These are phyloP conservation scores for Pyrenula aspistea DNA, from an alignment of 495 filamentous ascomycete genomes.

Conservation along the genomic window DNA sequence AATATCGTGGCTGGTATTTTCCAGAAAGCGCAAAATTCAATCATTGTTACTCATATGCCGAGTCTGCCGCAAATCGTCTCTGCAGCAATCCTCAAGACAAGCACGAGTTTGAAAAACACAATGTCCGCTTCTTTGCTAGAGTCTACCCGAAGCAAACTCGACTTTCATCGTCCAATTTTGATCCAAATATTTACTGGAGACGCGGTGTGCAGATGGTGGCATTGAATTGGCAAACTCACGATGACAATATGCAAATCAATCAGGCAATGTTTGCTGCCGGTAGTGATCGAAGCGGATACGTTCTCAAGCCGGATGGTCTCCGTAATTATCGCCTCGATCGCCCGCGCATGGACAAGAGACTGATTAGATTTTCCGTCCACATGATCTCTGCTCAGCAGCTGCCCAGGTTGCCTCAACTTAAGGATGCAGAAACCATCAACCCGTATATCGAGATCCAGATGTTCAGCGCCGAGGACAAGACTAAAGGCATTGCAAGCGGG, in stretches of 20 bases:
- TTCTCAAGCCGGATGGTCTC: conserved; percentile 81
- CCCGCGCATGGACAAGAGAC: conserved; percentile 53
- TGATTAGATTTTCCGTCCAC: conserved; percentile 72
- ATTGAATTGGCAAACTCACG: conserved; percentile 97
- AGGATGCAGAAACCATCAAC: conserved; percentile 63
- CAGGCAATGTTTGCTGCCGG: conserved; percentile 97
- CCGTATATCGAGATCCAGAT: conserved; percentile 93
- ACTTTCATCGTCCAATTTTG: conserved; percentile 79
- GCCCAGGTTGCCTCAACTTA: conserved; percentile 62
- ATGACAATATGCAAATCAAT: conserved; percentile 87
- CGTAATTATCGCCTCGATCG: conserved; percentile 41
- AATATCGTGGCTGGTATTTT: conserved; percentile 62
- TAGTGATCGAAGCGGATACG: conserved; percentile 76
- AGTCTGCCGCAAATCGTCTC: conserved; percentile 68
- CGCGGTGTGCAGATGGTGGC: conserved; percentile 94
- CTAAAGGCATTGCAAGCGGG: conserved; percentile 43
- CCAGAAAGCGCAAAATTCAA: conserved; percentile 74
- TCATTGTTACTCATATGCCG: conserved; percentile 88
- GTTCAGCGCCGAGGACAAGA: conserved; percentile 86
- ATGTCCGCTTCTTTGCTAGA: conserved; percentile 81
- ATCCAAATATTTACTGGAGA: conserved; percentile 84
- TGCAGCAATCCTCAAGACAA: conserved; percentile 61
- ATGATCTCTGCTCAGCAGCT: conserved; percentile 92
- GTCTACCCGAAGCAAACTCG: conserved; percentile 80
- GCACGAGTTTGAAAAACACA: conserved; percentile 69